A percentile compares a stretch with the other conserved stretches of the same genome.
Conservation (phyloP, 768 basidiomycete species). For the Scleroderma citrinum region DNA sequence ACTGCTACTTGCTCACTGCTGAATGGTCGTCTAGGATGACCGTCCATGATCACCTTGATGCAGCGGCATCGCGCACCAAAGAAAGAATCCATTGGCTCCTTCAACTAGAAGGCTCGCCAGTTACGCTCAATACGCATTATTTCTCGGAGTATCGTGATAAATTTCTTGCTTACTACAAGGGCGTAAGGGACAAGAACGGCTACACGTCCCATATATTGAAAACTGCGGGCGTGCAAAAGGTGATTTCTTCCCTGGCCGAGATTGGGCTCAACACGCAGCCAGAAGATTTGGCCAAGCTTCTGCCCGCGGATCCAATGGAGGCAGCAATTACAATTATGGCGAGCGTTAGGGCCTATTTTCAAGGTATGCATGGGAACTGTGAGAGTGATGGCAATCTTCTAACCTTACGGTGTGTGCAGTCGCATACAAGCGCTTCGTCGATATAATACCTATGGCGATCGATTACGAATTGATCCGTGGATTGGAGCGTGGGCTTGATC, state of each 20-base stretch:
- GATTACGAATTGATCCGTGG: constrained; percentile 41
- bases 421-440: constrained; percentile 40
- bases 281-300: constrained; percentile 43
- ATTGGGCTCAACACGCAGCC: constrained; percentile 30
- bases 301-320: constrained; percentile 47
- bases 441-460: constrained; percentile 38
- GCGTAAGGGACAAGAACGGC: constrained; percentile 8
- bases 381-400: background rate
- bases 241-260: constrained; percentile 3
- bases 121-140: constrained; percentile 49
- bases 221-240: constrained; percentile 7
- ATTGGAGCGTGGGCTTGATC: constrained; percentile 40
- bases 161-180: constrained; percentile 46
- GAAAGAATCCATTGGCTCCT: constrained; percentile 46
- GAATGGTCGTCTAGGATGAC: constrained; percentile 34
- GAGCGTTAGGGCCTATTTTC: constrained; percentile 66
- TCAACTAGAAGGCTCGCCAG: constrained; percentile 41
- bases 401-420: constrained; percentile 31
- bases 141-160: constrained; percentile 44
- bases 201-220: too few species aligned
- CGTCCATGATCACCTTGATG: constrained; percentile 45
- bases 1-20: too few species aligned
- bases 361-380: constrained; percentile 43
- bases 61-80: constrained; percentile 35
- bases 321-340: constrained; percentile 63